phyloP scores from a whole-genome alignment of 164 flowering plant genomes.

The Tetracentron sinense region DNA sequence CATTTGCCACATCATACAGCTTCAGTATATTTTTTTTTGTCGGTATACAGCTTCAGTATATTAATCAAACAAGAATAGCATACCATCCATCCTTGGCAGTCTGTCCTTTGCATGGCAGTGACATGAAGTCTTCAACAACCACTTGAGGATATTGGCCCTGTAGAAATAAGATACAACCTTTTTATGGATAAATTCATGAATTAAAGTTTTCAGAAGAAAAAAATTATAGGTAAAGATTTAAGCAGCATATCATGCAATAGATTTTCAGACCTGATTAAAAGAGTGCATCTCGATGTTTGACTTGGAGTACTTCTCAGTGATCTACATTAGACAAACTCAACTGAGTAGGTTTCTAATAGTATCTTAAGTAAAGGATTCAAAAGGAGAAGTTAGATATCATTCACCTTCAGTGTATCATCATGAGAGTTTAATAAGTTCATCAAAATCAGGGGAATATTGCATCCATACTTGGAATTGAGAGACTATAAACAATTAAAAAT shows the following conservation, averaged over 20 bases:
- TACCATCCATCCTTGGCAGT: slow-evolving; percentile 95
- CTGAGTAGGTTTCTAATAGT: background rate
- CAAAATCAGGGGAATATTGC: slow-evolving; percentile 88
- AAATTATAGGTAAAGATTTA: background rate
- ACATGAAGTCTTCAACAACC: slow-evolving; percentile 72
- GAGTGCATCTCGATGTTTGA: slow-evolving; percentile 86
- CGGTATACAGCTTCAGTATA: too few species aligned
- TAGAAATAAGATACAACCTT: slow-evolving; percentile 6
- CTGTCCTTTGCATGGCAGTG: slow-evolving; percentile 80
- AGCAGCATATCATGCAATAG: slow-evolving; percentile 7
- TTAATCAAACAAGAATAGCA: slow-evolving; percentile 11
- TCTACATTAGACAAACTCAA: slow-evolving; percentile 38
- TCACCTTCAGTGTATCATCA: slow-evolving; percentile 83
- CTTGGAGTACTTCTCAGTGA: slow-evolving; percentile 75
- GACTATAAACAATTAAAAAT: slow-evolving; percentile 33
- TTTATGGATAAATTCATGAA: background rate
- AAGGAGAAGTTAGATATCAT: background rate
- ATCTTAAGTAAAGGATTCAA: slow-evolving; percentile 4
- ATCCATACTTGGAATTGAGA: slow-evolving; percentile 84
- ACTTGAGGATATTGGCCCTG: slow-evolving; percentile 96
- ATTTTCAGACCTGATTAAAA: slow-evolving; percentile 78
- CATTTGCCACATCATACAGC: too few species aligned
- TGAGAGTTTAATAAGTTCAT: slow-evolving; percentile 96
- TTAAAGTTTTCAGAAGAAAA: background rate
- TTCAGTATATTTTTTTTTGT: too few species aligned